phyloP scores from a whole-genome alignment of 352 stramenopile genomes.

The Globisporangium solare region DNA sequence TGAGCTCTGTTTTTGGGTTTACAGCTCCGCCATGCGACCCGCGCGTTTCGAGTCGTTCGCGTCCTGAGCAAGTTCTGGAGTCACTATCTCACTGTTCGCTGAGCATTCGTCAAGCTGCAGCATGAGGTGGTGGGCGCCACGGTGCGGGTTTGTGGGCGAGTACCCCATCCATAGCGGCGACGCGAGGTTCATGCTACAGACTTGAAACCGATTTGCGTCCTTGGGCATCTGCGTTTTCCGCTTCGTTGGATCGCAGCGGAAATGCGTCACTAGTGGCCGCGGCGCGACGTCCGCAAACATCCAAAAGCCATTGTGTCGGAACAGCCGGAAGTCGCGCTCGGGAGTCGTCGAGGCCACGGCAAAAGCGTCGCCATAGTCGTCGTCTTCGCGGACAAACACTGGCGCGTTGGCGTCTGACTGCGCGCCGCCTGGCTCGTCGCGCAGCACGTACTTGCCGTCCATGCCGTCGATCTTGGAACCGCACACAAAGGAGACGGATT shows the following conservation, averaged over 20 bases:
- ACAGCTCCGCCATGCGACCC: slow-evolving; percentile 24
- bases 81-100: no score
- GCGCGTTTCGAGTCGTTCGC: slow-evolving; percentile 8
- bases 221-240: slow-evolving; percentile 8
- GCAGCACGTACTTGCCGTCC: slow-evolving; percentile 47
- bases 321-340: slow-evolving; percentile 44
- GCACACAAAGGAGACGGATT: slow-evolving; percentile 45
- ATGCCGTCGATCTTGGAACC: slow-evolving; percentile 35
- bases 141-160: slow-evolving; percentile 19
- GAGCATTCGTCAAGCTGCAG: slow-evolving; percentile 5
- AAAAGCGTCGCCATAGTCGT: slow-evolving; percentile 12
- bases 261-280: slow-evolving; percentile 54
- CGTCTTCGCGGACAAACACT: slow-evolving; percentile 42
- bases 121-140: slow-evolving; percentile 16
- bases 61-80: no score
- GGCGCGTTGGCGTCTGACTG: slow-evolving; percentile 33
- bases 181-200: slow-evolving; percentile 28
- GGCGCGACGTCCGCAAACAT: slow-evolving; percentile 50
- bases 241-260: slow-evolving; percentile 58
- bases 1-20: slow-evolving; percentile 1
- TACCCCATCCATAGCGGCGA: slow-evolving; percentile 38
- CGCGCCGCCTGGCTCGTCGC: slow-evolving; percentile 12
- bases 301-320: slow-evolving; percentile 63
- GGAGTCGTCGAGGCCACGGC: no score
- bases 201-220: slow-evolving; percentile 11